phyloP scores from a whole-genome alignment of 1,139 yeast species.

The Candida pseudoviswanathii region DNA sequence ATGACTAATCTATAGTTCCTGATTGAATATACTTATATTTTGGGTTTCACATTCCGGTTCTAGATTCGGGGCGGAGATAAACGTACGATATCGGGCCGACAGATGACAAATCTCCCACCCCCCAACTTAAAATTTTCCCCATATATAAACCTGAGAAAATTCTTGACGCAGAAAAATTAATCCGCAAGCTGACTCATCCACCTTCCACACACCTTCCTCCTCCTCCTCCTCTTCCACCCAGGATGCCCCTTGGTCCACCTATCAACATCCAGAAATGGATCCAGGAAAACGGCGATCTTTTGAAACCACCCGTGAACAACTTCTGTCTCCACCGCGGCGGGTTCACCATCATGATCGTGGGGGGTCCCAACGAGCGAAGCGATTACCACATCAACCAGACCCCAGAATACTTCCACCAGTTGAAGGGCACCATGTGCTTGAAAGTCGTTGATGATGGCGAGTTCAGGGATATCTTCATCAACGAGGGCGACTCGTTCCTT shows the following conservation, averaged over 20 bases:
- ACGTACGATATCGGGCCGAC: no score
- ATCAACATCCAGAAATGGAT: slow-evolving; percentile 83
- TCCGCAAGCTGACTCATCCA: no score
- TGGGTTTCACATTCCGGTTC: no score
- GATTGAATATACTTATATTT: no score
- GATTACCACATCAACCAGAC: slow-evolving; percentile 94
- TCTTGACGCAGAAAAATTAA: no score
- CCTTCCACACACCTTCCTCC: no score
- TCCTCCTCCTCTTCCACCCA: no score
- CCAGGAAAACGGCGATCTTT: slow-evolving; percentile 67
- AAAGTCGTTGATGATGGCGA: slow-evolving; percentile 79
- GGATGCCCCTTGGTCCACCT: slow-evolving; percentile 62
- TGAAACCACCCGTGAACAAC: slow-evolving; percentile 92
- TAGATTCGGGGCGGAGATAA: no score
- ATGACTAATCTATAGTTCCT: no score
- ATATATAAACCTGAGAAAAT: no score
- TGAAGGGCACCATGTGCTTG: slow-evolving; percentile 83
- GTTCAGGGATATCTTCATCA: slow-evolving; percentile 72
- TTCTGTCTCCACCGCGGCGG: slow-evolving; percentile 90
- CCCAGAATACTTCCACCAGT: slow-evolving; percentile 90
- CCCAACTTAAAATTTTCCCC: no score
- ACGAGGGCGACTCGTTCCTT: slow-evolving; percentile 85
- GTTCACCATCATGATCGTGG: slow-evolving; percentile 90
- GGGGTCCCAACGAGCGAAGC: slow-evolving; percentile 93
- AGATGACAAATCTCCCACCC: no score